Conservation (phyloP, 2,329 filamentous ascomycete genomes). For the Podosphaera xanthii region DNA sequence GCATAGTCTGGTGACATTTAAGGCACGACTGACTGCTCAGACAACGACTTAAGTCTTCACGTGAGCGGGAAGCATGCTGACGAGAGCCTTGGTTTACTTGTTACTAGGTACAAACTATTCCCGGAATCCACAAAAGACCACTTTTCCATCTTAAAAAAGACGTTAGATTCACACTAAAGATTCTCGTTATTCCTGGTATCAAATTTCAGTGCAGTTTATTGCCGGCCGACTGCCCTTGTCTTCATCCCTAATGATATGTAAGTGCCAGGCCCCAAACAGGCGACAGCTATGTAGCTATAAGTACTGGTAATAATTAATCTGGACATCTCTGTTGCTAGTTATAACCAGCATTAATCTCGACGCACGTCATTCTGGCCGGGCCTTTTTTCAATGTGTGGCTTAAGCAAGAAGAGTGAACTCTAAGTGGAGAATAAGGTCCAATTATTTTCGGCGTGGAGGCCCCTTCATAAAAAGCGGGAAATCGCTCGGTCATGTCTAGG, state of each 20-base stretch:
- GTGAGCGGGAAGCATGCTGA: neutral
- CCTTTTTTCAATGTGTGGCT: too few relatives aligned
- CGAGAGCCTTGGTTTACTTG: neutral
- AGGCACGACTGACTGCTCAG: neutral
- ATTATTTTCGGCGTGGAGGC: too few relatives aligned
- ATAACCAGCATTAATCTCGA: too few relatives aligned
- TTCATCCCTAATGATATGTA: neutral
- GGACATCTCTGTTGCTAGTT: too few relatives aligned
- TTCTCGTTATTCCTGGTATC: neutral
- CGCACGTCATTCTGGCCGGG: too few relatives aligned
- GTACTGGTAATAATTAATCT: too few relatives aligned
- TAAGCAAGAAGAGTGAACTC: too few relatives aligned
- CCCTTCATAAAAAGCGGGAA: too few relatives aligned
- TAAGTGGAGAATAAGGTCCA: too few relatives aligned
- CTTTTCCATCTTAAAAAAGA: neutral
- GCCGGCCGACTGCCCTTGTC: too few relatives aligned
- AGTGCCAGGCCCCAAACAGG: neutral
- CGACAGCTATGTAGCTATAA: too few relatives aligned
- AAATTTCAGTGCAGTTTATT: neutral
- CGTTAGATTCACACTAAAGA: neutral
- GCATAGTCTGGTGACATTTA: neutral
- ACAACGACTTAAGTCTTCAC: neutral
- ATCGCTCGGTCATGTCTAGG: too few relatives aligned
- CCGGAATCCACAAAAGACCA: neutral
- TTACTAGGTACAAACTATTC: neutral